phyloP scores from a whole-genome alignment of 2,329 filamentous ascomycete genomes.

The Neopestalotiopsis sp. region DNA sequence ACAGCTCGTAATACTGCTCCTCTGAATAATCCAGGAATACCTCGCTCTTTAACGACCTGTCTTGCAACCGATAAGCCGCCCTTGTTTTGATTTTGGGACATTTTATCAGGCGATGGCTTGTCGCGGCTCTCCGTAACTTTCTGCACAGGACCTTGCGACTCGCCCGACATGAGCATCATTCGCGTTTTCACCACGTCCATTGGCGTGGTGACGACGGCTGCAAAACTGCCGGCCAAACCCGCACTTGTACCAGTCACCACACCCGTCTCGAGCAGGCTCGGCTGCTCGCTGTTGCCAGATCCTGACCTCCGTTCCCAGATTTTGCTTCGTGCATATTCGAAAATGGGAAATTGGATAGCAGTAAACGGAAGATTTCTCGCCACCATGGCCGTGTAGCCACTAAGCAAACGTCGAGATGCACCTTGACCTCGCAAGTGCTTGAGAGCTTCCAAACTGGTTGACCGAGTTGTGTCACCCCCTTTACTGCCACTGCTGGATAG shows the following conservation, averaged over 20 bases:
- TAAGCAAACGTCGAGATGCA: conserved; percentile 62
- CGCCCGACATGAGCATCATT: conserved; percentile 76
- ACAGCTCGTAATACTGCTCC: conserved; percentile 74
- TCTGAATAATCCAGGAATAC: conserved; percentile 75
- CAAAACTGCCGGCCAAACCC: conserved; percentile 73
- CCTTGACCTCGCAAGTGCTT: conserved; percentile 56
- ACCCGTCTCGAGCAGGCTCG: conserved; percentile 66
- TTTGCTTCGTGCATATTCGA: conserved; percentile 71
- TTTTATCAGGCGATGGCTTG: conserved; percentile 36
- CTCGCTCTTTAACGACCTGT: conserved; percentile 69
- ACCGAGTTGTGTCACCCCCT: conserved; percentile 24
- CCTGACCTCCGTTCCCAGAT: conserved; percentile 46
- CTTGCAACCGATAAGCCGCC: conserved; percentile 64
- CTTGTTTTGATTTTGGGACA: conserved; percentile 27
- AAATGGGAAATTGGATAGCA: conserved; percentile 86
- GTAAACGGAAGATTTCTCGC: conserved; percentile 87
- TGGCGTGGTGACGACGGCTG: conserved; percentile 84
- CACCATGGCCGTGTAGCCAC: conserved; percentile 81
- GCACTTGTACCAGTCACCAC: conserved; percentile 76
- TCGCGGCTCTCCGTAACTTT: conserved; percentile 30
- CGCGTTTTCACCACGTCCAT: conserved; percentile 89
- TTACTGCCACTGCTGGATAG: conserved; percentile 43
- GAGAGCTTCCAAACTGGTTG: conserved; percentile 55
- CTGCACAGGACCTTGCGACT: conserved; percentile 33
- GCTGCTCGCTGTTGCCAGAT: conserved; percentile 20